Evolutionary conservation across 768 basidiomycete species (phyloP), one percentile per base, ranked within the genome.

Genomic region (Clathrus columnatus): DNA sequence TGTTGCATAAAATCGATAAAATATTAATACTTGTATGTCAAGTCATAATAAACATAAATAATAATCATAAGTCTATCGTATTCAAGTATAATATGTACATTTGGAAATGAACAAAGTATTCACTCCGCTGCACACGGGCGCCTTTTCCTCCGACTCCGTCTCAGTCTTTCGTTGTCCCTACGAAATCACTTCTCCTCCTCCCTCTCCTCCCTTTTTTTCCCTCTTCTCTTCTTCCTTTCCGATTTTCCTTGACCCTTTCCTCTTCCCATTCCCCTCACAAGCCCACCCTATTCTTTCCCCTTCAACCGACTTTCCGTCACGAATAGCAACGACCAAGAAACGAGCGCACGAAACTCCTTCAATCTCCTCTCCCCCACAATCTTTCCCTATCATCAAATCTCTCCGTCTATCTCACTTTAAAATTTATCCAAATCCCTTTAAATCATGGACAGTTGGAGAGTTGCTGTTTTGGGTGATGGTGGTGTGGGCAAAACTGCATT

Each of bases 401-500:
- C 11, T 5, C 36, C n/a, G 14, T 36, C 36, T 11, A 36, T 11
- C 4, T 36, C 36, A 14, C 36, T 16, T n/a, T n/a, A 36, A 14
- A 4, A 14, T 11, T 36, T 7, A 32, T 36, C 11, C 36, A 11
- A 36, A 36, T 36, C 20, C 7, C 41, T 1, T n/a, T 6, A 24
- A 28, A 48, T 29, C 27, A 91, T 92, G 90, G 90, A 92, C 75
- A 86, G 84, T 69, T 92, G 90, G 90, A 86, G 91, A 77, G 87
- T 96, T 63, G 91, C 93, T 59, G 91, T 96, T 62, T 80, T 96
- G 57, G 93, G 93, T 61, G 93, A 97, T 73, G 93, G 93, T 72
- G 93, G 93, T 73, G 93, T 97, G 48, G 93, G 93, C 56, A 97
- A 97, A 78, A 96, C 93, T 57, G 93, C 93, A 36, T 72, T 97